A percentile compares a stretch with the other conserved stretches of the same genome.
Conservation (phyloP, 179 eudicot genomes). For the Beta lomatogona region DNA sequence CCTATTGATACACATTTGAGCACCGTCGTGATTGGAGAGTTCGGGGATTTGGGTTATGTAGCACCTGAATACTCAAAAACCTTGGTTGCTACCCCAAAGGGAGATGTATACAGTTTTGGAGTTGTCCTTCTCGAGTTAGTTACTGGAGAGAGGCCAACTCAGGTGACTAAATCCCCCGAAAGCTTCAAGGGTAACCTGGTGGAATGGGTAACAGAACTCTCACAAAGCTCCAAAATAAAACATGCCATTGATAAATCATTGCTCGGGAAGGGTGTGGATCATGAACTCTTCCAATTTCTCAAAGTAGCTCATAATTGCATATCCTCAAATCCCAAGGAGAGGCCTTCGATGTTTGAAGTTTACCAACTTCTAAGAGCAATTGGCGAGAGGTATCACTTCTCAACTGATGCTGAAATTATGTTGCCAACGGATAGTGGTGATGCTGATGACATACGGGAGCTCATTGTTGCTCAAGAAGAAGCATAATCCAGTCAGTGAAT, state of each 20-base stretch:
- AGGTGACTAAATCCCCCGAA: slow-evolving; percentile 52
- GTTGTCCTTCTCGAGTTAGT: slow-evolving; percentile 77
- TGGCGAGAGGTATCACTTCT: slow-evolving; percentile 68
- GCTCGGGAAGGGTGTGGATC: slow-evolving; percentile 50
- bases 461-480: slow-evolving; percentile 53
- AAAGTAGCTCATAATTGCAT: slow-evolving; percentile 74
- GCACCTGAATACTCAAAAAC: slow-evolving; percentile 82
- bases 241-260: slow-evolving; percentile 56
- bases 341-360: slow-evolving; percentile 87
- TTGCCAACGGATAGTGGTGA: slow-evolving; percentile 35
- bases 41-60: slow-evolving; percentile 83
- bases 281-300: slow-evolving; percentile 64
- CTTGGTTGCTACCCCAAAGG: slow-evolving; percentile 75
- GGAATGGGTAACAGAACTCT: slow-evolving; percentile 68
- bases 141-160: slow-evolving; percentile 66
- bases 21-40: slow-evolving; percentile 80
- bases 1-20: slow-evolving; percentile 80
- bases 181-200: slow-evolving; percentile 70
- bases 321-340: slow-evolving; percentile 55
- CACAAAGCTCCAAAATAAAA: slow-evolving; percentile 40
- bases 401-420: slow-evolving; percentile 55
- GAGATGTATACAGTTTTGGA: slow-evolving; percentile 86
- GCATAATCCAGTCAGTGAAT: slow-evolving; percentile 1
- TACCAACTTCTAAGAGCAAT: slow-evolving; percentile 75
- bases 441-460: slow-evolving; percentile 46